phyloP scores from a whole-genome alignment of 345 rosid species.

The Linum usitatissimum region DNA sequence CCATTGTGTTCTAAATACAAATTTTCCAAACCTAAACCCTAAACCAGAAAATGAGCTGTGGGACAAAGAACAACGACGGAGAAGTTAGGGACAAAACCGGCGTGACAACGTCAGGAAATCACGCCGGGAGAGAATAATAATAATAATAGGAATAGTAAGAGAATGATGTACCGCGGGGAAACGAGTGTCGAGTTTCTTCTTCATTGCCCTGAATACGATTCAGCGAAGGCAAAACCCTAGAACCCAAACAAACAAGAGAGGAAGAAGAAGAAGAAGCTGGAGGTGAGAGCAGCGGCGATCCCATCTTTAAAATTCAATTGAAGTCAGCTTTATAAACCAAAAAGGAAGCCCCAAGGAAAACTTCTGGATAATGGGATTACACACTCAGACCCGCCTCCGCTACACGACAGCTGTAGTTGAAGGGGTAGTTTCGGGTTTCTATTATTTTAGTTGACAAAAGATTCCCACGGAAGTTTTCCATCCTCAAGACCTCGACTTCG shows the following conservation, averaged over 20 bases:
- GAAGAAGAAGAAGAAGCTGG: background rate
- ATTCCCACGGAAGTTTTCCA: background rate
- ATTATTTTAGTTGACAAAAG: background rate
- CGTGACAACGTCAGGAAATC: background rate
- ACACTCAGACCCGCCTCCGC: too few relatives aligned
- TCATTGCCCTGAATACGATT: constrained; percentile 15
- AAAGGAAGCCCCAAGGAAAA: background rate
- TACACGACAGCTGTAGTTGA: background rate
- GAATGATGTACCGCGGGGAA: constrained; percentile 21
- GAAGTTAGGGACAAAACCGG: background rate
- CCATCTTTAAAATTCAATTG: background rate
- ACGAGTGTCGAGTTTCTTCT: constrained; percentile 40
- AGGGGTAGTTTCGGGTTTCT: background rate
- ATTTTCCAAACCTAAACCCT: background rate
- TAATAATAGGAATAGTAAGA: background rate
- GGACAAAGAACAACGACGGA: too few relatives aligned
- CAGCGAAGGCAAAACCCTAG: background rate
- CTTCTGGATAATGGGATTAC: background rate
- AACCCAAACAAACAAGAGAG: background rate
- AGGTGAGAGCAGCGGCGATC: background rate
- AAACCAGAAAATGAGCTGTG: background rate
- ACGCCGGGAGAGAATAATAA: background rate
- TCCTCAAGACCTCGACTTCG: too few relatives aligned
- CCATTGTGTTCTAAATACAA: background rate
- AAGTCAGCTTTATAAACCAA: background rate